Conservation (phyloP, 2,329 filamentous ascomycete genomes). For the Cyanodermella asteris region DNA sequence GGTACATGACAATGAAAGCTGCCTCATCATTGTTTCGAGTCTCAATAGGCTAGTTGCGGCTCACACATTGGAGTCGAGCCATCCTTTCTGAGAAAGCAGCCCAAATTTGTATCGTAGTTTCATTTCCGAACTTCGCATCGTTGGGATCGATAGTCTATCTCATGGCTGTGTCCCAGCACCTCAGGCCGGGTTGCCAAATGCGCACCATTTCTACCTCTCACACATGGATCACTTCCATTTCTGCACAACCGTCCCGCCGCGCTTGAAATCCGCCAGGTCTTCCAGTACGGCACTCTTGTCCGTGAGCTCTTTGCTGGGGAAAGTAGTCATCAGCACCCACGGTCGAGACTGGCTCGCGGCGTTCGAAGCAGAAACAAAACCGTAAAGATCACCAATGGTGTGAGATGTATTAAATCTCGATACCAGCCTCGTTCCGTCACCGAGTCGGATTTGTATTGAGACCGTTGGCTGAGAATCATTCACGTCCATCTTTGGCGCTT, state of each 20-base stretch:
- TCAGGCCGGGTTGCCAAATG: too few species aligned
- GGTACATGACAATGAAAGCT: too few species aligned
- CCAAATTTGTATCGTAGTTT: too few species aligned
- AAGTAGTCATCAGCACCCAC: constrained; percentile 43
- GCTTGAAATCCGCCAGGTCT: constrained; percentile 26
- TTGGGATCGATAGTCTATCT: too few species aligned
- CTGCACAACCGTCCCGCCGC: constrained; percentile 28
- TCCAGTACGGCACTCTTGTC: constrained; percentile 27
- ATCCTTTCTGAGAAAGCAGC: too few species aligned
- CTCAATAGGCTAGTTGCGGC: too few species aligned
- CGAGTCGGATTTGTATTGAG: constrained; percentile 39
- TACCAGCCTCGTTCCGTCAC: constrained; percentile 37
- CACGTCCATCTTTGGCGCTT: constrained; percentile 22
- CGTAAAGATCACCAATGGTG: constrained; percentile 42
- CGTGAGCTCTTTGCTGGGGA: constrained; percentile 38
- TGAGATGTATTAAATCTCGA: constrained; percentile 44
- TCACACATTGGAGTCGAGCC: too few species aligned
- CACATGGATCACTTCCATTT: constrained; percentile 17
- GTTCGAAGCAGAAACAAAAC: constrained; percentile 34
- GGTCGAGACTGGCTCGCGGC: constrained; percentile 24
- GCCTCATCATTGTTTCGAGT: too few species aligned
- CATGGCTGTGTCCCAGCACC: too few species aligned
- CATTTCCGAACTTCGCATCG: too few species aligned
- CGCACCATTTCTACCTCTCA: too few species aligned
- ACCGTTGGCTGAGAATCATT: constrained; percentile 36